Evolutionary conservation across 2,329 filamentous ascomycete species (phyloP).

Genomic region (Pseudocercospora fijiensis): DNA sequence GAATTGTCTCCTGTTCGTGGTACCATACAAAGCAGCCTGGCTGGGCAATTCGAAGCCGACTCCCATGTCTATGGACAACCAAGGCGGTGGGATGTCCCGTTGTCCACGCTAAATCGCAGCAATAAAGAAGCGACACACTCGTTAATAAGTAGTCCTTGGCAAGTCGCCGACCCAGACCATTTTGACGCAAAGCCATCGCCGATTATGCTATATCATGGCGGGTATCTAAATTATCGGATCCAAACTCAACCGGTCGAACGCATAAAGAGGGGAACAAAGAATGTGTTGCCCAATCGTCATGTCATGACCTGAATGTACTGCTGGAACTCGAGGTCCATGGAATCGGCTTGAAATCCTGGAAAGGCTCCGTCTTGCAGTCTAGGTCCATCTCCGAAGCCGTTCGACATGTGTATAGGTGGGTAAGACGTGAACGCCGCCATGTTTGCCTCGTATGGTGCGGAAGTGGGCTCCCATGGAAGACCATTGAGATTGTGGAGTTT

Average conservation of each 20-base stretch:
- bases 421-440: conserved; percentile 14
- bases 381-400: conserved; percentile 14
- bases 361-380: conserved; percentile 15
- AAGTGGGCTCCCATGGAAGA: conserved; percentile 15
- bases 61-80: neutral
- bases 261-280: neutral
- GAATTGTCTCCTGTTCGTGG: neutral
- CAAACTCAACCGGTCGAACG: conserved; percentile 5
- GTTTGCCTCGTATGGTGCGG: conserved; percentile 18
- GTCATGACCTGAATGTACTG: conserved; percentile 33
- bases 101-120: neutral
- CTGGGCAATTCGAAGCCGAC: neutral
- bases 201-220: conserved; percentile 5
- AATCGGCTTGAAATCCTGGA: conserved; percentile 13
- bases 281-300: conserved; percentile 7
- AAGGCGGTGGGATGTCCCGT: neutral
- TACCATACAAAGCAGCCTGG: neutral
- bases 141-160: neutral
- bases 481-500: conserved; percentile 8
- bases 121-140: neutral
- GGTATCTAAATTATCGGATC: conserved; percentile 5
- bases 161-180: neutral
- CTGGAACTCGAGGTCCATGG: conserved; percentile 36
- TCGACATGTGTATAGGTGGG: conserved; percentile 17
- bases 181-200: conserved; percentile 4